phyloP scores from a whole-genome alignment of 805 yeast species.

The Ogataea allantospora region DNA sequence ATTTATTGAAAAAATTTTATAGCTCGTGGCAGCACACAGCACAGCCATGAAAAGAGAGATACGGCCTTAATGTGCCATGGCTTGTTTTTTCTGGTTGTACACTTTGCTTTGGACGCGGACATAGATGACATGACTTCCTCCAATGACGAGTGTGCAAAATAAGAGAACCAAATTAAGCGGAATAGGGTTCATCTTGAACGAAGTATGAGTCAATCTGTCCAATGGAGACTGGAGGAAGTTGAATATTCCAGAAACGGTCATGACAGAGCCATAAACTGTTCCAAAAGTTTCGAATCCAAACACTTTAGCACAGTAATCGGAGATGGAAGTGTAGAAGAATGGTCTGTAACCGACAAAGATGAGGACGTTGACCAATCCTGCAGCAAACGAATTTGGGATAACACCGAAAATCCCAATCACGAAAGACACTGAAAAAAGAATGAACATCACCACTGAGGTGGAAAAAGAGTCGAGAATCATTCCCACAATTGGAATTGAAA shows the following conservation, averaged over 20 bases:
- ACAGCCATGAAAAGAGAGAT: constrained; percentile 8
- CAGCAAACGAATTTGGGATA: constrained; percentile 35
- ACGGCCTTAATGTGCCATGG: constrained; percentile 1
- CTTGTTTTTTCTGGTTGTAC: constrained; percentile 20
- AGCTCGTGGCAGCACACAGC: not conserved
- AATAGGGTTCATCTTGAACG: constrained; percentile 53
- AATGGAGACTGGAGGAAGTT: constrained; percentile 47
- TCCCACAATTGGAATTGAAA: constrained; percentile 56
- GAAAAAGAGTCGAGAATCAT: constrained; percentile 48
- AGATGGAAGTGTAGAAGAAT: constrained; percentile 54
- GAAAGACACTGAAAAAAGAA: constrained; percentile 41
- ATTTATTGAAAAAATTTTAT: constrained; percentile 3
- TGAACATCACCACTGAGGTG: constrained; percentile 42
- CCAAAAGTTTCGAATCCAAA: constrained; percentile 64
- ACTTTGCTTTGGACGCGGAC: constrained; percentile 33
- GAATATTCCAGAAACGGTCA: constrained; percentile 50
- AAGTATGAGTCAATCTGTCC: constrained; percentile 49
- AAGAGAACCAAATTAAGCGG: constrained; percentile 47
- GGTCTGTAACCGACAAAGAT: constrained; percentile 55
- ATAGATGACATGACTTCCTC: constrained; percentile 40
- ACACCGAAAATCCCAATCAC: constrained; percentile 50
- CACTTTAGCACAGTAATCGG: constrained; percentile 60
- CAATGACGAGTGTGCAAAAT: constrained; percentile 40
- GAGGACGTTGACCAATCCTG: constrained; percentile 45
- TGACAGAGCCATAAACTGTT: constrained; percentile 55